phyloP scores from a whole-genome alignment of 371 early-diverging fungal species.

The Conidiobolus incongruus region DNA sequence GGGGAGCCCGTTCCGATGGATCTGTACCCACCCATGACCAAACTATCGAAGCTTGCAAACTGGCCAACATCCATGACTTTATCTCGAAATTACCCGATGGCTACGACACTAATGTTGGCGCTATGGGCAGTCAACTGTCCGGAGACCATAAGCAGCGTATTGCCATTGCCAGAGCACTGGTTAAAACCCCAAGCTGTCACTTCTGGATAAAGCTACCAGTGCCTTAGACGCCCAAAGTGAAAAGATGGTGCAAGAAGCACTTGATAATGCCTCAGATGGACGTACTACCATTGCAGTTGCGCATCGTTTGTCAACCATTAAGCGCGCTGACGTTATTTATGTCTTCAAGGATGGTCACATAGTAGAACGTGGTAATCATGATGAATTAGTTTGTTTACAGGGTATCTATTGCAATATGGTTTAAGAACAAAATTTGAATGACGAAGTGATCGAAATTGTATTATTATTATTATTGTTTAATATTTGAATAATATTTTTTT shows the following conservation, averaged over 20 bases:
- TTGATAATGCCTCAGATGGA: conserved; percentile 24
- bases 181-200: conserved; percentile 43
- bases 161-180: conserved; percentile 34
- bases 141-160: conserved; percentile 54
- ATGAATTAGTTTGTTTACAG: conserved; percentile 23
- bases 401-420: conserved; percentile 16
- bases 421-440: conserved; percentile 13
- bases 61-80: conserved; percentile 63
- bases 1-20: no score
- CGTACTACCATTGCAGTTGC: conserved; percentile 42
- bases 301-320: conserved; percentile 42
- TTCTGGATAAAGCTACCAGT: conserved; percentile 76
- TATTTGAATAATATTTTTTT: no score
- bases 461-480: no score
- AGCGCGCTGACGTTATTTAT: conserved; percentile 34
- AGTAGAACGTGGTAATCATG: conserved; percentile 62
- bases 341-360: no score
- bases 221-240: conserved; percentile 52
- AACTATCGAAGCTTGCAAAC: conserved; percentile 28
- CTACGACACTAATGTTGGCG: conserved; percentile 60
- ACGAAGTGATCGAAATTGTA: no score
- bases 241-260: conserved; percentile 29
- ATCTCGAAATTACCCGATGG: conserved; percentile 34
- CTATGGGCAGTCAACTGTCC: conserved; percentile 35
- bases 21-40: conserved; percentile 18